Base-by-base conservation (phyloP, 169 alveolate species). In the Plasmodium relictum region DNA sequence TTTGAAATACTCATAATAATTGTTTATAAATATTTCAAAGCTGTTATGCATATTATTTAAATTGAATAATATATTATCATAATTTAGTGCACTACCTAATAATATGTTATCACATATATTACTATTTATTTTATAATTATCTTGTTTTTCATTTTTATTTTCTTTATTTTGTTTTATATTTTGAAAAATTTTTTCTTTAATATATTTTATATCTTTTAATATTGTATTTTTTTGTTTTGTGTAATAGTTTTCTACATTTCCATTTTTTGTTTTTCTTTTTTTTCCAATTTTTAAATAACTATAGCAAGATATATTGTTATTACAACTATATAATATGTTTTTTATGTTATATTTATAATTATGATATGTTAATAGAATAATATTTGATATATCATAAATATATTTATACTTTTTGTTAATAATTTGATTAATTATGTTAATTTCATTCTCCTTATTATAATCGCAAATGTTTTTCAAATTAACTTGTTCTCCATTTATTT, bases 301-400 rank as follows among this genome's bases (percentile, higher is more conserved):
- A 52, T 74, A 6, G 45, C 14, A 66, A 42, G 0, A 6, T 9
- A 14, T 54, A 24, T 12, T 18, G 41, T 12, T 16, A 18, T 66
- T 37, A 16, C 24, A 10, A 31, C 16, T 61, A 22, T 61, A 50
- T 16, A 74, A 31, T 31, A 74, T 22, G 12, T 4, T 12, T 68
- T 44, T 74, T 45, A 74, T 74, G 62, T 62, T 74, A 22, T 66
- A 7, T 69, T 54, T 63, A 74, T 74, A 74, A 26, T 39, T 74
- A 16, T n/a, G 45, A 48, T 74, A 74, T 12, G 41, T 22, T 16
- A 18, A 50, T 45, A 20, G 31, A 45, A 65, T 45, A 20, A 74
- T 61, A 2, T 10, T 74, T 10, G 58, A 48, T 24, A 7, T 37
- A 54, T 74, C 14, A 37, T 31, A 74, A 18, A 52, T 74, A 69